A percentile compares a stretch with the other conserved stretches of the same genome.
phyloP scores from a whole-genome alignment of 352 stramenopile species.

The Phytophthora macrochlamydospora region DNA sequence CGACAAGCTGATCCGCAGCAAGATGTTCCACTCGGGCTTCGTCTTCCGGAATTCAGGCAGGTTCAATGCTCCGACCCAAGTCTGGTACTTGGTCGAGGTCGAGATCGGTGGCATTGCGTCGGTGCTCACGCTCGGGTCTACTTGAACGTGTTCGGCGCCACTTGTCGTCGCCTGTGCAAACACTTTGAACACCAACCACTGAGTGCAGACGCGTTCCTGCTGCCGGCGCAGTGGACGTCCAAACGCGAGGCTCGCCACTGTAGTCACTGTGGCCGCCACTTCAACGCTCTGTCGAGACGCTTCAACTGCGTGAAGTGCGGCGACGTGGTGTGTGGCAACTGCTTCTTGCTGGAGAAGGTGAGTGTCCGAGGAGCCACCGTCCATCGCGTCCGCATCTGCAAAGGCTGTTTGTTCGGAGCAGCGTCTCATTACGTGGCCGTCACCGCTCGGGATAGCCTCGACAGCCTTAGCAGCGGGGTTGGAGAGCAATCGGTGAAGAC shows the following conservation, averaged over 20 bases:
- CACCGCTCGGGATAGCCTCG: slow-evolving; percentile 18
- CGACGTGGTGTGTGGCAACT: slow-evolving; percentile 29
- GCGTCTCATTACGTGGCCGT: slow-evolving; percentile 19
- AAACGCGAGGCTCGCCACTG: slow-evolving; percentile 33
- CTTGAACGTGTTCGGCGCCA: slow-evolving; percentile 51
- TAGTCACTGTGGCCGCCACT: slow-evolving; percentile 24
- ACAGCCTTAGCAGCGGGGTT: slow-evolving; percentile 17
- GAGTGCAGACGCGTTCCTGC: slow-evolving; percentile 41
- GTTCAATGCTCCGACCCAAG: slow-evolving; percentile 42
- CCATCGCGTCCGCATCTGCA: slow-evolving; percentile 41
- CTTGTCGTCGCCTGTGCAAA: slow-evolving; percentile 43
- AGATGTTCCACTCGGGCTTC: slow-evolving; percentile 52
- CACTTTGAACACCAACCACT: slow-evolving; percentile 45
- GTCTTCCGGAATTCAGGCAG: slow-evolving; percentile 46
- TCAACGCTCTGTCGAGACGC: slow-evolving; percentile 36
- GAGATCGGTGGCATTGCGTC: slow-evolving; percentile 29
- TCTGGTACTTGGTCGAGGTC: slow-evolving; percentile 52
- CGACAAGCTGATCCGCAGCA: slow-evolving; percentile 42
- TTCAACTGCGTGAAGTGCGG: slow-evolving; percentile 36
- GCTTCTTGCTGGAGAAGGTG: slow-evolving; percentile 36
- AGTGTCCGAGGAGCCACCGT: slow-evolving; percentile 42
- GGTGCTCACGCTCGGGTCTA: slow-evolving; percentile 35
- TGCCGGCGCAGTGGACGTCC: slow-evolving; percentile 30
- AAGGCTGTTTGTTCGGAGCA: slow-evolving; percentile 18
- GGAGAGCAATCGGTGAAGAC: too few relatives aligned